Conservation (phyloP, 2,329 filamentous ascomycete genomes). For the Fusarium veterinarium region DNA sequence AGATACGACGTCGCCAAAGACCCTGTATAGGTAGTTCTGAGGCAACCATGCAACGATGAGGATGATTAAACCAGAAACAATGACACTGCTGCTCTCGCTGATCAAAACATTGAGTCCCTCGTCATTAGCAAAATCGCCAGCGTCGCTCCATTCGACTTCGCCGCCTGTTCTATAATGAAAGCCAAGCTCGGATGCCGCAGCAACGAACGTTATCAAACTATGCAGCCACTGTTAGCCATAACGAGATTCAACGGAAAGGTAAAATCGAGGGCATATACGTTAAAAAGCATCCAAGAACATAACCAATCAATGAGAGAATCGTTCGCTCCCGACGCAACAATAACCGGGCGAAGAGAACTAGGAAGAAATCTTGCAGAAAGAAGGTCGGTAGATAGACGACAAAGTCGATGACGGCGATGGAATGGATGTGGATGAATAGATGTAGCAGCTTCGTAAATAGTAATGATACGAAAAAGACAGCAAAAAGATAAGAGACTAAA, state of each 20-base stretch:
- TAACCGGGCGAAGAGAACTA: slow-evolving; percentile 39
- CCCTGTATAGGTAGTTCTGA: slow-evolving; percentile 37
- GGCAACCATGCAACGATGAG: slow-evolving; percentile 39
- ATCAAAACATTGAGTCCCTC: slow-evolving; percentile 48
- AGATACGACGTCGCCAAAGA: slow-evolving; percentile 36
- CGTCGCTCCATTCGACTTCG: slow-evolving; percentile 48
- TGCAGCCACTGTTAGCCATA: slow-evolving; percentile 15
- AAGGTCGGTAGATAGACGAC: slow-evolving; percentile 47
- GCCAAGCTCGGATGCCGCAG: slow-evolving; percentile 47
- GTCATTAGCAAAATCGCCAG: slow-evolving; percentile 43
- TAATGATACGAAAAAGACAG: slow-evolving; percentile 45
- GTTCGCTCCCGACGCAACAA: slow-evolving; percentile 42
- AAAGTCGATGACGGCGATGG: slow-evolving; percentile 41
- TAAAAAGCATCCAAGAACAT: slow-evolving; percentile 36
- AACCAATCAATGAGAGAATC: slow-evolving; percentile 33
- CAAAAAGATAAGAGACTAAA: slow-evolving; percentile 44
- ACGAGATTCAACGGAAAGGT: not conserved
- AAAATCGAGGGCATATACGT: slow-evolving; percentile 31
- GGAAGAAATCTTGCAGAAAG: slow-evolving; percentile 42
- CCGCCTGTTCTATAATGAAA: slow-evolving; percentile 48
- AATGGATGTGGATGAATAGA: slow-evolving; percentile 42
- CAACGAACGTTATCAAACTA: slow-evolving; percentile 44
- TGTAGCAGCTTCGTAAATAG: slow-evolving; percentile 44
- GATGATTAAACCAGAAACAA: slow-evolving; percentile 36
- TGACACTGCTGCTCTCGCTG: slow-evolving; percentile 43